These are phyloP conservation scores for Phytophthora nicotianae DNA, from an alignment of 352 stramenopile genomes.

Conservation along the genomic window DNA sequence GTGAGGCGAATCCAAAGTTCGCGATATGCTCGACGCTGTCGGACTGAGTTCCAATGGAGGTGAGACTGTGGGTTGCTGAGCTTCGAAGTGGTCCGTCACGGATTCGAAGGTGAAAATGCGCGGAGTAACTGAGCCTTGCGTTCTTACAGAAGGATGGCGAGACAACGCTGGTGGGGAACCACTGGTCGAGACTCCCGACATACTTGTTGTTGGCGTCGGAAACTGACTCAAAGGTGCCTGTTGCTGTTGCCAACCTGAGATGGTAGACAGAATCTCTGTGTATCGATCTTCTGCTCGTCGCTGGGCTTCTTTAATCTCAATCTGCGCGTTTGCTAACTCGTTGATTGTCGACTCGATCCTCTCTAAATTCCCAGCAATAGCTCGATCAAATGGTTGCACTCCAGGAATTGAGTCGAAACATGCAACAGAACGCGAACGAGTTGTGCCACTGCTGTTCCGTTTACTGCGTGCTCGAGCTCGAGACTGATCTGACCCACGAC, in stretches of 20 bases:
- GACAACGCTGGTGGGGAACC: conserved; percentile 3
- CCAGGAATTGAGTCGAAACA: conserved; percentile 5
- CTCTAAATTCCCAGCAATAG: conserved; percentile 46
- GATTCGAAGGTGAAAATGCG: conserved; percentile 53
- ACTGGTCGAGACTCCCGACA: conserved; percentile 10
- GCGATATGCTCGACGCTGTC: conserved; percentile 6
- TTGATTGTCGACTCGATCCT: conserved; percentile 55
- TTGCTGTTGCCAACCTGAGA: conserved; percentile 28
- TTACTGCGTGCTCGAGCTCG: conserved; percentile 17
- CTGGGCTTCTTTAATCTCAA: conserved; percentile 56
- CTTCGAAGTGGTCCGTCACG: conserved; percentile 16
- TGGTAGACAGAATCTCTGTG: conserved; percentile 41
- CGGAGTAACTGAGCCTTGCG: conserved; percentile 20
- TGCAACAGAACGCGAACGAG: conserved; percentile 2
- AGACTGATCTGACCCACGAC: conserved; percentile 14
- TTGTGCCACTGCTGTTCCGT: conserved; percentile 8
- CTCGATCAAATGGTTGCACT: conserved; percentile 24
- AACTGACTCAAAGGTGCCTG: background rate
- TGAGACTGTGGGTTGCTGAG: background rate
- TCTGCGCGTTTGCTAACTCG: conserved; percentile 37
- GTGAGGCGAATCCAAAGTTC: conserved; percentile 11
- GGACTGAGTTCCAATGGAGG: conserved; percentile 11
- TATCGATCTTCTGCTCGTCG: conserved; percentile 37
- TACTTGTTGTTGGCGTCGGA: conserved; percentile 13
- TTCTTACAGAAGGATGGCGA: conserved; percentile 8